Evolutionary conservation across 2,329 filamentous ascomycete genomes (phyloP), one percentile per base, ranked within the genome.

Genomic region (Alternaria rosae): DNA sequence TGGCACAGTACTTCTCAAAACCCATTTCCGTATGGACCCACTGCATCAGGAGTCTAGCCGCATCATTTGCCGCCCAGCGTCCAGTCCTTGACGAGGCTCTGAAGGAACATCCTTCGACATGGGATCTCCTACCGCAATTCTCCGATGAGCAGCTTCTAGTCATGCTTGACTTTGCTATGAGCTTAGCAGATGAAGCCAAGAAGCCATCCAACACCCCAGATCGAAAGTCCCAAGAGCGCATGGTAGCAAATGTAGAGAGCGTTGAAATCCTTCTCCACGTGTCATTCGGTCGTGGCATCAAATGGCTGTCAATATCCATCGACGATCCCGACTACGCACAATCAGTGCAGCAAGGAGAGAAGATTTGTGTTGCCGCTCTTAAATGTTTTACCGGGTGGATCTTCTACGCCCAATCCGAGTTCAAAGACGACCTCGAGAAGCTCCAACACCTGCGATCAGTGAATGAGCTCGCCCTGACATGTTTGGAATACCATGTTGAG

Each of bases 1-100:
- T 94, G 7, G 89, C 91, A 15, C 90, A 90, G 20, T 93, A 90
- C 73, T 93, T 92, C 72, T 83, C 92, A 30, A 90, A 90, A 60
- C 91, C 91, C 64, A 87, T 91, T 7, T 80, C 84, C 11, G 81
- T 86, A 6, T 94, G 92, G 91, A 82, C 83, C n/a, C 81, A 81
- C 53, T 92, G 89, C 64, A 77, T 93, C 32, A 84, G 83, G 38
- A 89, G 91, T 71, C 79, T 92, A n/a, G 71, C 88, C 41, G 82
- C 85, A 57, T 91, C 87, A 57, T 81, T 91, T 17, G 66, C 85
- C 81, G 52, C 76, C 79, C 21, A 83, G 83, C 61, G 80, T 79
- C 35, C 79, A 15, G 75, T 85, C 6, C 74, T 86, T 0, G 80
- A 87, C n/a, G 82, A 84, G 13, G 80, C 81, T 6, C 75, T 88